These are phyloP conservation scores for Hyphopichia buzzinii DNA, from an alignment of 1,139 yeast species.

Conservation along the genomic window DNA sequence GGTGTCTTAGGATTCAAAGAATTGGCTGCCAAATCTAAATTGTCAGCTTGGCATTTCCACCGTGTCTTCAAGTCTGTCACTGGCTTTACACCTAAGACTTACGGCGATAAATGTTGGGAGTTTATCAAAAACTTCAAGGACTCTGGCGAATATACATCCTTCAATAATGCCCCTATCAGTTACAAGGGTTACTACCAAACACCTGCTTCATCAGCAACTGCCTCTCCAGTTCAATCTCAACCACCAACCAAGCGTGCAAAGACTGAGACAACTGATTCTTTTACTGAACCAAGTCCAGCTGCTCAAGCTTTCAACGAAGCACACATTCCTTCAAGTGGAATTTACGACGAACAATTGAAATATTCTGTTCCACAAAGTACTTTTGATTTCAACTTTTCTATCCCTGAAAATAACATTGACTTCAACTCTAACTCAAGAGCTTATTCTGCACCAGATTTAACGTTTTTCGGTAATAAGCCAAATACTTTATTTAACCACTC, in stretches of 20 bases:
- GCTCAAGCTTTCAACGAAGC: not conserved
- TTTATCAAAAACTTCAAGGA: slow-evolving; percentile 45
- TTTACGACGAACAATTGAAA: not conserved
- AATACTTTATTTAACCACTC: slow-evolving; percentile 8
- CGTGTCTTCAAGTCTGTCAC: slow-evolving; percentile 84
- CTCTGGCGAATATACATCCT: slow-evolving; percentile 15
- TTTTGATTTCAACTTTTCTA: slow-evolving; percentile 11
- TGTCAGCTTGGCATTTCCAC: slow-evolving; percentile 94
- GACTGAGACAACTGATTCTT: slow-evolving; percentile 8
- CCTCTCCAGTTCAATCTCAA: slow-evolving; percentile 12
- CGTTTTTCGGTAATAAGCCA: slow-evolving; percentile 6
- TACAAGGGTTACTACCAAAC: slow-evolving; percentile 11
- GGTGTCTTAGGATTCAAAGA: slow-evolving; percentile 89
- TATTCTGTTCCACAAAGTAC: slow-evolving; percentile 11
- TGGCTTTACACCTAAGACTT: slow-evolving; percentile 82
- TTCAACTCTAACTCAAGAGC: slow-evolving; percentile 15
- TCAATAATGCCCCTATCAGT: slow-evolving; percentile 6
- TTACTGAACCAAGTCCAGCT: not conserved
- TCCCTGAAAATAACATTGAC: not conserved
- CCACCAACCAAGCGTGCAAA: slow-evolving; percentile 14
- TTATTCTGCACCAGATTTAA: slow-evolving; percentile 29
- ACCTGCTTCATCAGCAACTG: slow-evolving; percentile 11
- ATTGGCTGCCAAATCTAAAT: slow-evolving; percentile 77
- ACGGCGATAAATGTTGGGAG: slow-evolving; percentile 86
- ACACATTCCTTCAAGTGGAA: not conserved